Conservation (phyloP, 1,284 basidiomycete species). For the Dichomitus squalens region DNA sequence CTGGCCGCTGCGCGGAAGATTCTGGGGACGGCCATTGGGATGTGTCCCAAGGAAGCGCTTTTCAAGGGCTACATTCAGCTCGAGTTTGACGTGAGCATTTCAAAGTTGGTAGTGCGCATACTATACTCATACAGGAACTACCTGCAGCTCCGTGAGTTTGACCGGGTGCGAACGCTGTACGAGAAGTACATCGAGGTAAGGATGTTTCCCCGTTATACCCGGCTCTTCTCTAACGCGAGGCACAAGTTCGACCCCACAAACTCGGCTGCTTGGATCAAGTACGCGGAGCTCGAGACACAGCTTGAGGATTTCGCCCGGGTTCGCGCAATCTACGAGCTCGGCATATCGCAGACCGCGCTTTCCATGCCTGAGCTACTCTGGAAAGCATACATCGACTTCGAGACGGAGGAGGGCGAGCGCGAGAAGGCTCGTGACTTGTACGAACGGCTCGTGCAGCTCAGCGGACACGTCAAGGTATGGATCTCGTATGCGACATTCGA, state of each 20-base stretch:
- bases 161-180: constrained; percentile 90
- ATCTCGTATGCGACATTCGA: constrained; percentile 82
- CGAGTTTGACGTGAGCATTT: constrained; percentile 76
- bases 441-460: constrained; percentile 85
- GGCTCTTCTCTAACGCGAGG: neutral
- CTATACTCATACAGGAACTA: neutral
- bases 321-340: constrained; percentile 95
- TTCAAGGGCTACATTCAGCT: constrained; percentile 96
- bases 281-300: constrained; percentile 92
- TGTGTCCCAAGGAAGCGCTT: constrained; percentile 93
- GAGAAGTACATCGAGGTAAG: constrained; percentile 91
- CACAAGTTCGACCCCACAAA: constrained; percentile 84
- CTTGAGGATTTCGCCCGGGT: constrained; percentile 92
- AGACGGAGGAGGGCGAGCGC: constrained; percentile 92
- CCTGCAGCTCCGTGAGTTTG: constrained; percentile 85
- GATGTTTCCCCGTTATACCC: neutral
- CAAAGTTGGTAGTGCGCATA: neutral
- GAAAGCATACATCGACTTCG: constrained; percentile 98
- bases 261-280: constrained; percentile 95
- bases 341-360: constrained; percentile 85
- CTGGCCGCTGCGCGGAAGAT: constrained; percentile 87
- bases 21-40: constrained; percentile 89
- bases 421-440: constrained; percentile 86
- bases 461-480: constrained; percentile 95
- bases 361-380: constrained; percentile 99